Percentiles rank a stretch among this genome's conserved stretches.
Evolutionary conservation across 495 filamentous ascomycete genomes (phyloP).

Genomic region (Daldinia caldariorum): DNA sequence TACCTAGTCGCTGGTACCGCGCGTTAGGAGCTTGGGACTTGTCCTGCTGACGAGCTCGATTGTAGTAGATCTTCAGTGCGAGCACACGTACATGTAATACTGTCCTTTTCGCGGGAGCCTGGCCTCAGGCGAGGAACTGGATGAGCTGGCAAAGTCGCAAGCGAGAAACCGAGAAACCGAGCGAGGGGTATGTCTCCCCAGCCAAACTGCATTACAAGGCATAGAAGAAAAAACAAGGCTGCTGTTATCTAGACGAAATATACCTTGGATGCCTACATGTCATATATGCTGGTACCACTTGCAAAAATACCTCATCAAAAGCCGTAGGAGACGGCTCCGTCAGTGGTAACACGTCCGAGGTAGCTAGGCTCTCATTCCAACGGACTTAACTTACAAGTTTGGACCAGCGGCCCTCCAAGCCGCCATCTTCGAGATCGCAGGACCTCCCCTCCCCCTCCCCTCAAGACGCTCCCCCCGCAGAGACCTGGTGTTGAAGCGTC

Average conservation of each 20-base stretch:
- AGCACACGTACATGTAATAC: background rate
- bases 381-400: background rate
- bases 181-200: background rate
- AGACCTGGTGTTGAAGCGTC: slow-evolving; percentile 17
- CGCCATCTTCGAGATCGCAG: slow-evolving; percentile 8
- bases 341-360: slow-evolving; percentile 6
- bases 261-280: background rate
- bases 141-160: slow-evolving; percentile 1
- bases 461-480: background rate
- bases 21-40: slow-evolving; percentile 9
- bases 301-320: slow-evolving; percentile 1
- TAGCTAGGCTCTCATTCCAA: background rate
- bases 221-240: background rate
- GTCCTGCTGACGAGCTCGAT: background rate
- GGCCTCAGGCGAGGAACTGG: background rate
- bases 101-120: background rate
- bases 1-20: background rate
- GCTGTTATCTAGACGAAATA: background rate
- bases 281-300: background rate
- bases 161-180: background rate
- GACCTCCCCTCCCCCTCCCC: too few relatives aligned
- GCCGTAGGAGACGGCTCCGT: slow-evolving; percentile 9
- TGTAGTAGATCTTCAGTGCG: slow-evolving; percentile 11
- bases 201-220: background rate
- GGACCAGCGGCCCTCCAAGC: slow-evolving; percentile 13